A percentile compares a stretch with the other conserved stretches of the same genome.
Evolutionary conservation across 2,329 filamentous ascomycete species (phyloP).

Genomic region (Epichloe sylvatica): DNA sequence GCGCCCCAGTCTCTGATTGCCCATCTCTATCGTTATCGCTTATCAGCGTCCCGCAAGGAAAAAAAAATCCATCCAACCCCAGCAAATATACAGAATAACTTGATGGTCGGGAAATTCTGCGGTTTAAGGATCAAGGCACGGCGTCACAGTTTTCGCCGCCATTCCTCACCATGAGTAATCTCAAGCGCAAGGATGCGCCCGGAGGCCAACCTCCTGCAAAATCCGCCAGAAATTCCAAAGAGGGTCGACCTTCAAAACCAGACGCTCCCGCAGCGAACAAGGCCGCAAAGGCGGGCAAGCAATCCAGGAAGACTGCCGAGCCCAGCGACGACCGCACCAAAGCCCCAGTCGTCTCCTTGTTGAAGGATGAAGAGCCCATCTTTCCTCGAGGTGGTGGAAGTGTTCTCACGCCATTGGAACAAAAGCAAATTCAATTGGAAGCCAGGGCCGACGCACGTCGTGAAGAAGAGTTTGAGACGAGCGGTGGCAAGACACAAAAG

Average conservation of each 20-base stretch:
- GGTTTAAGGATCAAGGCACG: background rate
- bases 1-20: background rate
- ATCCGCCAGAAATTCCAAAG: conserved; percentile 31
- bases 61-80: conserved; percentile 1
- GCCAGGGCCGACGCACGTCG: conserved; percentile 85
- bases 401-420: conserved; percentile 80
- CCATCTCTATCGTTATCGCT: conserved; percentile 11
- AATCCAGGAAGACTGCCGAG: conserved; percentile 19
- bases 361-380: conserved; percentile 69
- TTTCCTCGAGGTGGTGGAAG: conserved; percentile 90
- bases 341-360: conserved; percentile 27
- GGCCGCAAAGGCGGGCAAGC: conserved; percentile 10
- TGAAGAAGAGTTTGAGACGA: conserved; percentile 55
- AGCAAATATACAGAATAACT: background rate
- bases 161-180: conserved; percentile 34
- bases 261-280: conserved; percentile 18
- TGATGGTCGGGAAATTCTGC: conserved; percentile 10
- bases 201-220: conserved; percentile 36
- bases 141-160: background rate
- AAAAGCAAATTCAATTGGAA: conserved; percentile 91
- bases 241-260: conserved; percentile 35
- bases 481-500: conserved; percentile 24
- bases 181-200: conserved; percentile 46
- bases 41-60: conserved; percentile 15
- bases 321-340: conserved; percentile 14